Evolutionary conservation across 257 asterid species (phyloP).

Genomic region (Prunella vulgaris): DNA sequence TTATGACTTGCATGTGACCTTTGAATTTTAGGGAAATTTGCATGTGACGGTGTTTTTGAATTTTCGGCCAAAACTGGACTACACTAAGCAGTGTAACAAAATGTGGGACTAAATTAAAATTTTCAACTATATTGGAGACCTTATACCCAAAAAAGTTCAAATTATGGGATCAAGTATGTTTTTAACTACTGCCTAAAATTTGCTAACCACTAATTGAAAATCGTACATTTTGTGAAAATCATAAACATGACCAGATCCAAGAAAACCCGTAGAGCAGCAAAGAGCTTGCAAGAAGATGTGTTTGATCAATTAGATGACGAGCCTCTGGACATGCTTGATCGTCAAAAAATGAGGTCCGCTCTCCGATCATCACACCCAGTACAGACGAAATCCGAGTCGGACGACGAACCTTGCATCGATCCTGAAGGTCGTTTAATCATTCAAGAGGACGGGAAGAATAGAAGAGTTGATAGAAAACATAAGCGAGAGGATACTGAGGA

Average conservation of each 20-base stretch:
- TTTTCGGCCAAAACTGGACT: too few species aligned
- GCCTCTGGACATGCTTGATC: constrained; percentile 89
- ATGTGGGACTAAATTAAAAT: not conserved
- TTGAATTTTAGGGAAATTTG: too few species aligned
- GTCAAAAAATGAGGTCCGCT: constrained; percentile 69
- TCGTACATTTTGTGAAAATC: too few species aligned
- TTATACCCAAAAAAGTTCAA: too few species aligned
- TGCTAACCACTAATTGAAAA: not conserved
- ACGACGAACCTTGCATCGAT: constrained; percentile 75
- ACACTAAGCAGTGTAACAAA: too few species aligned
- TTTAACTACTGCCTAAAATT: not conserved
- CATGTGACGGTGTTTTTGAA: too few species aligned
- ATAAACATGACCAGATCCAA: constrained; percentile 45
- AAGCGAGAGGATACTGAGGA: constrained; percentile 39
- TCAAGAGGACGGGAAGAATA: constrained; percentile 44
- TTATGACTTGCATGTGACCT: too few species aligned
- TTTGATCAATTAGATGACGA: constrained; percentile 77
- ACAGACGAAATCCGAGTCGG: constrained; percentile 55
- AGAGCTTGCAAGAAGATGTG: constrained; percentile 80
- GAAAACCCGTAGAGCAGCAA: constrained; percentile 49
- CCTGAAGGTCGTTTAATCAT: constrained; percentile 78
- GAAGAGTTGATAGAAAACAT: constrained; percentile 38
- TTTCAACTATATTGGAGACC: not conserved
- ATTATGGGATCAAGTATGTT: too few species aligned
- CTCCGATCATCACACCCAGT: constrained; percentile 57